phyloP scores from a whole-genome alignment of 1,284 basidiomycete genomes.

The Entoloma clypeatum region DNA sequence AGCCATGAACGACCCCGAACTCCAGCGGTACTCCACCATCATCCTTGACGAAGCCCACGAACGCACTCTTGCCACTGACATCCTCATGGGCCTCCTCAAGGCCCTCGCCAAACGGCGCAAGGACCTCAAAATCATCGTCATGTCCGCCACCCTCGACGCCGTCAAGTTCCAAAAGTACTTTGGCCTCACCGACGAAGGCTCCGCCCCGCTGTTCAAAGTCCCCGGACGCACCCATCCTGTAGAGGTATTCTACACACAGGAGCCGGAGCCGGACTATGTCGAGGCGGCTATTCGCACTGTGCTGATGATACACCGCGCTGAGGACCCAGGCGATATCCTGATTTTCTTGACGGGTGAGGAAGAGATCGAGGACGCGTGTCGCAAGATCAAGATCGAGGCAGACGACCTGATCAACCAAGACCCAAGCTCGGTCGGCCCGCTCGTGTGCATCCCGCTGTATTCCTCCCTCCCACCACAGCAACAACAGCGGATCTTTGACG shows the following conservation, averaged over 20 bases:
- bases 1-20: constrained; percentile 93
- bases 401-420: constrained; percentile 74
- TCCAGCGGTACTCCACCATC: constrained; percentile 91
- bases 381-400: constrained; percentile 88
- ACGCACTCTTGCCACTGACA: constrained; percentile 96
- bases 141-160: constrained; percentile 97
- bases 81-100: constrained; percentile 92
- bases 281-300: constrained; percentile 97
- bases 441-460: constrained; percentile 90
- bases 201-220: constrained; percentile 91
- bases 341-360: constrained; percentile 98
- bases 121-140: constrained; percentile 97
- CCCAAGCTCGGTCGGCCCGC: constrained; percentile 77
- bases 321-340: constrained; percentile 91
- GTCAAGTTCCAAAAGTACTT: constrained; percentile 98
- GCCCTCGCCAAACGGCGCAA: constrained; percentile 73
- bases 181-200: constrained; percentile 48
- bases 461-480: constrained; percentile 90
- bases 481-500: constrained; percentile 94
- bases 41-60: constrained; percentile 99
- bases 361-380: constrained; percentile 96
- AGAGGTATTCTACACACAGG: constrained; percentile 94
- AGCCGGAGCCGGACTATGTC: constrained; percentile 95
- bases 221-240: constrained; percentile 96
- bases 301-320: constrained; percentile 95